Conservation (phyloP, 2,329 filamentous ascomycete genomes). For the Trichoderma sp. region DNA sequence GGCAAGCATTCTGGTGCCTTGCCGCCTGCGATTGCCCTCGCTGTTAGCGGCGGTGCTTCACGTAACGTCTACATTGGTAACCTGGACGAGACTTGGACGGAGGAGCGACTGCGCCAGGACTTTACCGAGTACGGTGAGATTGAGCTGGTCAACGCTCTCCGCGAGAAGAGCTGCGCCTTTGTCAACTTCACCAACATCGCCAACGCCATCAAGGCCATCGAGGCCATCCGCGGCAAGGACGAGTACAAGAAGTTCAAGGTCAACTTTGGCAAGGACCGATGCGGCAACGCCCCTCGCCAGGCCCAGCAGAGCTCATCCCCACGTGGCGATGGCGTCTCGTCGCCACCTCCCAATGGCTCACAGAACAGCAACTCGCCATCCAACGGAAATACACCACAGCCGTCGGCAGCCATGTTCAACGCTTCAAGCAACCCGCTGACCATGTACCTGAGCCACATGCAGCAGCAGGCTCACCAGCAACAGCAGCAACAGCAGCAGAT, state of each 20-base stretch:
- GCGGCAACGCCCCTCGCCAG: slow-evolving; percentile 93
- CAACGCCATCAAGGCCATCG: slow-evolving; percentile 98
- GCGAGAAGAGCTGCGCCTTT: slow-evolving; percentile 99
- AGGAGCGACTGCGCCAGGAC: slow-evolving; percentile 92
- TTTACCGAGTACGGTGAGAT: slow-evolving; percentile 98
- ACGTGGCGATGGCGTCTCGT: slow-evolving; percentile 60
- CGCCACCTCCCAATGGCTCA: slow-evolving; percentile 61
- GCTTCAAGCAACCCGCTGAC: slow-evolving; percentile 85
- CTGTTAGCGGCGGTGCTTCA: slow-evolving; percentile 95
- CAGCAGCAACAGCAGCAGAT: slow-evolving; percentile 73
- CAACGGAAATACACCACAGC: slow-evolving; percentile 58
- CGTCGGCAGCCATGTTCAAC: slow-evolving; percentile 75
- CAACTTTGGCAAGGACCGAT: slow-evolving; percentile 98
- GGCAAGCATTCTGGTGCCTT: slow-evolving; percentile 97
- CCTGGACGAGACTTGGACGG: slow-evolving; percentile 94
- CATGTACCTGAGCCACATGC: slow-evolving; percentile 86
- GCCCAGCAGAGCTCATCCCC: slow-evolving; percentile 70
- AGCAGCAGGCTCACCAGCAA: slow-evolving; percentile 70
- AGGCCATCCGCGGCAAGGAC: slow-evolving; percentile 89
- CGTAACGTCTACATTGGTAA: slow-evolving; percentile 98
- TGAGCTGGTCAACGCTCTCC: slow-evolving; percentile 91
- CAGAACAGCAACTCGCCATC: slow-evolving; percentile 61
- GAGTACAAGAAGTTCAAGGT: slow-evolving; percentile 99
- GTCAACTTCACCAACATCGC: slow-evolving; percentile 99
- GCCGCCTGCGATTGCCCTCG: slow-evolving; percentile 91